Base-by-base conservation (phyloP, 2,329 filamentous ascomycete species). In the Verticillium longisporum region DNA sequence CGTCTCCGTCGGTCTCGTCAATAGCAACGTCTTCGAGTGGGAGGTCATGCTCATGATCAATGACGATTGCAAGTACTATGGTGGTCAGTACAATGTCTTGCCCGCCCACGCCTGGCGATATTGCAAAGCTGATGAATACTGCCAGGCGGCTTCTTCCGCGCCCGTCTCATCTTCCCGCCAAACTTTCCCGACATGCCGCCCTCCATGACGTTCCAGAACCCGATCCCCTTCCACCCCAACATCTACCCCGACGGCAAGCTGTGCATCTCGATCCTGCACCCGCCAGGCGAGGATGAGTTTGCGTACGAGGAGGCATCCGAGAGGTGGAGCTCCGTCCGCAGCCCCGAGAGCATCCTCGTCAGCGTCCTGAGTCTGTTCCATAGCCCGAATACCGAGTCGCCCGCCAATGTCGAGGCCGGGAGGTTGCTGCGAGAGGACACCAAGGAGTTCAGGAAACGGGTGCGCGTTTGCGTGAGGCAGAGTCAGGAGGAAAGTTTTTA, bases 21-120 rank as follows among this genome's bases (percentile, higher is more conserved):
- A 88, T 69, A 90, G 90, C 74, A 96, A 96, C 73, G 87, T 98
- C 10, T 97, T 97, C 67, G 90, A 96, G 79, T 99, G 95, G 95
- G 93, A 98, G 75, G 92, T 98, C 21, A 97, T 97, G 90, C 86
- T 99, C 63, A 98, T 99, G 94, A 94, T 98, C 66, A 92, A 87
- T 64, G 93, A 97, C 69, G 92, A 96, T 72, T 93, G 90, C 77
- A 94, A 93, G 77, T 90, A 91, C 75, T 97, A 97, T 69, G 93
- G 93, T 69, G 93, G 93, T 94, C 77, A 62, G 85, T 77, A 53
- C 54, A 26, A 26, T 2, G 36, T 34, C 10, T 14, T 5, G n/a
- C 10, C 21, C 21, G 21, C 61, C 37, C 18, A 38, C 56, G 31
- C 53, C 50, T 37, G 26, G 26, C 10, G 31, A 50, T 45, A 15